A percentile compares a stretch with the other conserved stretches of the same genome.
These are phyloP conservation scores for Cryptosporidium parvum DNA, from an alignment of 169 alveolate species.

Conservation along the genomic window DNA sequence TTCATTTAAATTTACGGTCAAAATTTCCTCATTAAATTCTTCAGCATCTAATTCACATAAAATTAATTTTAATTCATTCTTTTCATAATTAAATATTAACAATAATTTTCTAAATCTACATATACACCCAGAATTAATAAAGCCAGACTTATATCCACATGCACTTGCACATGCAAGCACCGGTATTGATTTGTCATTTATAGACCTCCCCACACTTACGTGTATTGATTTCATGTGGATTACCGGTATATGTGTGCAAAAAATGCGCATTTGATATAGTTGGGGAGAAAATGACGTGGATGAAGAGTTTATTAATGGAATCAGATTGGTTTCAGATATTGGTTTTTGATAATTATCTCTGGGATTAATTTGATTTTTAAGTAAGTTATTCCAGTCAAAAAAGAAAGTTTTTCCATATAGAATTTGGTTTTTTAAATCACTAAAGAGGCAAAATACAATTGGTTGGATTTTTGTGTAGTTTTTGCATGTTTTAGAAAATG, in stretches of 20 bases:
- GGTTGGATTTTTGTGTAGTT: not conserved
- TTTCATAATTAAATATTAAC: slow-evolving; percentile 7
- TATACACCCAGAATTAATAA: not conserved
- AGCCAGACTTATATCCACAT: not conserved
- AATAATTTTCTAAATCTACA: not conserved
- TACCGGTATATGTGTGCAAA: slow-evolving; percentile 12
- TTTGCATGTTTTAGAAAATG: slow-evolving; percentile 5
- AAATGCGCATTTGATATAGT: slow-evolving; percentile 12
- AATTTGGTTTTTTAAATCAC: not conserved
- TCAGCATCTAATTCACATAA: not conserved
- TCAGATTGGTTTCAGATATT: not conserved
- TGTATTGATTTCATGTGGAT: slow-evolving; percentile 17
- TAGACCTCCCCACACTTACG: slow-evolving; percentile 3
- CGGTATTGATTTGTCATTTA: slow-evolving; percentile 1
- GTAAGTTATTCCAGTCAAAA: slow-evolving; percentile 24
- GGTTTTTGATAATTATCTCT: slow-evolving; percentile 36
- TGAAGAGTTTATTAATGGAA: not conserved
- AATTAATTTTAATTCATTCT: not conserved
- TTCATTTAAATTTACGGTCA: not conserved
- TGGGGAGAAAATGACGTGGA: not conserved
- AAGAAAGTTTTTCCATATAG: not conserved
- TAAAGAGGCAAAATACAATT: not conserved
- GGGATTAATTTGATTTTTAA: not conserved
- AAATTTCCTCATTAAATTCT: not conserved
- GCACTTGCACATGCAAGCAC: not conserved